Evolutionary conservation across 1,284 basidiomycete genomes (phyloP).

Genomic region (Cryptococcus sp.): DNA sequence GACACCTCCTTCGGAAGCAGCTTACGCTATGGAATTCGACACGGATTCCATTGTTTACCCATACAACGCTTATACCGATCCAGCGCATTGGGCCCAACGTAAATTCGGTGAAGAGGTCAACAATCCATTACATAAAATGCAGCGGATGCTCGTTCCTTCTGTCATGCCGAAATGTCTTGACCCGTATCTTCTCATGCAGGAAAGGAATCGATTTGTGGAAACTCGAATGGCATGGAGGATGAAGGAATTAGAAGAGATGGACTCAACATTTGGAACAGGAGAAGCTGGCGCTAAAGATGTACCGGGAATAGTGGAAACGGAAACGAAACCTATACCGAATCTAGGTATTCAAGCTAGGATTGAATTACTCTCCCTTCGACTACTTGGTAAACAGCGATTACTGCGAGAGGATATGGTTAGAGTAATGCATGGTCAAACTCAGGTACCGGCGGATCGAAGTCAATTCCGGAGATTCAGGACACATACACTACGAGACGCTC

Average conservation of each 20-base stretch:
- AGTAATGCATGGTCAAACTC: conserved; percentile 81
- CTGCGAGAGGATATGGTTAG: conserved; percentile 83
- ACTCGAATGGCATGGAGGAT: conserved; percentile 85
- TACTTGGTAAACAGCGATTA: conserved; percentile 83
- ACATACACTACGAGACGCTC: conserved; percentile 82
- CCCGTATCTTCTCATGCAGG: conserved; percentile 81
- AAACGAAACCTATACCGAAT: conserved; percentile 53
- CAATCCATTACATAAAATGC: conserved; percentile 49
- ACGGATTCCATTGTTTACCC: conserved; percentile 79
- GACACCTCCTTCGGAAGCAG: conserved; percentile 23
- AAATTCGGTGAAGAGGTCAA: conserved; percentile 50
- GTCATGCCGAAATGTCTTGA: conserved; percentile 92
- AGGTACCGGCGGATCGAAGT: conserved; percentile 82
- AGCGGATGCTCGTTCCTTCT: conserved; percentile 78
- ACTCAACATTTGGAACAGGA: conserved; percentile 76
- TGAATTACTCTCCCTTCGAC: conserved; percentile 86
- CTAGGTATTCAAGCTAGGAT: conserved; percentile 72
- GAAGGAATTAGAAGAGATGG: conserved; percentile 77
- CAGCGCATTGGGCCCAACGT: conserved; percentile 66
- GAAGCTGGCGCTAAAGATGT: conserved; percentile 56
- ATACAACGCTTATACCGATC: conserved; percentile 89
- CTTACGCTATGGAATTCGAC: conserved; percentile 67
- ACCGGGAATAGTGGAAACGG: conserved; percentile 49
- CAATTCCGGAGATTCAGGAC: conserved; percentile 87
- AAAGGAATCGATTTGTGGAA: conserved; percentile 86